Conservation (phyloP, 1,284 basidiomycete species). For the Laetiporus sulphureus region DNA sequence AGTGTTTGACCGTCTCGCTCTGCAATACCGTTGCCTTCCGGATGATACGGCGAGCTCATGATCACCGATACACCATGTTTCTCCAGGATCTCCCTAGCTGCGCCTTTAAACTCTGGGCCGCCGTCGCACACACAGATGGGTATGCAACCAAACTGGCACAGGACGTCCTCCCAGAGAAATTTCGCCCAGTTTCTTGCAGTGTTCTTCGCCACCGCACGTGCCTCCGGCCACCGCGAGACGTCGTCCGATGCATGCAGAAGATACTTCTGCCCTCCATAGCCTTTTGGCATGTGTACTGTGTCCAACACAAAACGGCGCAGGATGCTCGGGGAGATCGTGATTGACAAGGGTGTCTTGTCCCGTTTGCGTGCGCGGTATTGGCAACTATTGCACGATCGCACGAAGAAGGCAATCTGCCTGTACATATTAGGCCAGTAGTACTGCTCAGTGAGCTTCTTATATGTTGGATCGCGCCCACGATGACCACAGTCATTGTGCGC, state of each 20-base stretch:
- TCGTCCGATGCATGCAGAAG: constrained; percentile 23
- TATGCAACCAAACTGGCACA: constrained; percentile 24
- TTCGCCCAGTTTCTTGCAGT: constrained; percentile 16
- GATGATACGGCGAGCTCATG: constrained; percentile 25
- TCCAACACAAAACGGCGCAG: constrained; percentile 15
- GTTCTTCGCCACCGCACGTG: constrained; percentile 9
- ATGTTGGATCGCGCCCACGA: constrained; percentile 22
- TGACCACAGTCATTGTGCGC: constrained; percentile 23
- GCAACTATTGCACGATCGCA: constrained; percentile 28
- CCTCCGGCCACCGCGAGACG: constrained; percentile 23
- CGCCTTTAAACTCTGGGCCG: constrained; percentile 25
- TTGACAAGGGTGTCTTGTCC: not conserved
- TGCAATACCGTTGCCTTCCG: constrained; percentile 25
- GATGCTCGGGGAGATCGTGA: constrained; percentile 2
- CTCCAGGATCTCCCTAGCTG: constrained; percentile 15
- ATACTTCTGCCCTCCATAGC: constrained; percentile 16
- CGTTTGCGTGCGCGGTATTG: constrained; percentile 14
- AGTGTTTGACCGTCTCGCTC: constrained; percentile 25
- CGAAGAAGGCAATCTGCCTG: constrained; percentile 24
- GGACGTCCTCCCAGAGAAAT: constrained; percentile 26
- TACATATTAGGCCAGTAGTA: constrained; percentile 29
- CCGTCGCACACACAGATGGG: constrained; percentile 22
- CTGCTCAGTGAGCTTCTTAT: constrained; percentile 16
- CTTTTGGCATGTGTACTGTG: constrained; percentile 24
- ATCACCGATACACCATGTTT: constrained; percentile 22